Evolutionary conservation across 768 basidiomycete species (phyloP), one percentile per base, ranked within the genome.

Genomic region (Boletus rufocinnamomeus): DNA sequence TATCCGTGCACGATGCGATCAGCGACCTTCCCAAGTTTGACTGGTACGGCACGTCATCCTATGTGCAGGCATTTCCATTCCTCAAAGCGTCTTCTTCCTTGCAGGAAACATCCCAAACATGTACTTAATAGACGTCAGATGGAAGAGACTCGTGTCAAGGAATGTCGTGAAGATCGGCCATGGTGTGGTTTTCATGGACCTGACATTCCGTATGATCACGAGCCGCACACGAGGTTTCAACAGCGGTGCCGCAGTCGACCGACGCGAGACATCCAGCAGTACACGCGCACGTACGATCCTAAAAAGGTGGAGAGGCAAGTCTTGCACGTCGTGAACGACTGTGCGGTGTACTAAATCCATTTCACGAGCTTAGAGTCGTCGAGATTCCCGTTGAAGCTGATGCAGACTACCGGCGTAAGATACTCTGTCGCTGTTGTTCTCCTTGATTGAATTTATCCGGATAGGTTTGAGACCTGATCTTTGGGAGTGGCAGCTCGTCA

Each of bases 1-100:
- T 91, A 23, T 82, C 83, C 0, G 80, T 91, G 43, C 80, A 82
- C 23, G 89, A 91, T 66, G 89, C 91, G 2, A 90, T 93, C 50
- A 75, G 79, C 3, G 91, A 93, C 67, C 75, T 93, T 10, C 84
- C 82, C 3, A 78, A 71, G 4, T 93, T 87, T 68, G 87, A 93
- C 56, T 93, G 89, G 91, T 90, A 66, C 10, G 76, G 3, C 52
- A 8, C n/a, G 16, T 49, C 32, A 34, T 40, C 21, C 7, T 19
- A 4, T 21, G 2, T 46, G 6, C 10, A 14, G 19, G 11, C 13
- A 10, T 35, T 40, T n/a, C 10, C 23, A n/a, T 51, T 30, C 19
- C 34, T 44, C 56, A 35, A 58, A 32, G 6, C 5, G 4, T 2
- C 21, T 35, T 47, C 28, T 40, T 28, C 17, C 17, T 38, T 5